These are phyloP conservation scores for Podaxis sp. DNA, from an alignment of 768 basidiomycete species.

Conservation along the genomic window DNA sequence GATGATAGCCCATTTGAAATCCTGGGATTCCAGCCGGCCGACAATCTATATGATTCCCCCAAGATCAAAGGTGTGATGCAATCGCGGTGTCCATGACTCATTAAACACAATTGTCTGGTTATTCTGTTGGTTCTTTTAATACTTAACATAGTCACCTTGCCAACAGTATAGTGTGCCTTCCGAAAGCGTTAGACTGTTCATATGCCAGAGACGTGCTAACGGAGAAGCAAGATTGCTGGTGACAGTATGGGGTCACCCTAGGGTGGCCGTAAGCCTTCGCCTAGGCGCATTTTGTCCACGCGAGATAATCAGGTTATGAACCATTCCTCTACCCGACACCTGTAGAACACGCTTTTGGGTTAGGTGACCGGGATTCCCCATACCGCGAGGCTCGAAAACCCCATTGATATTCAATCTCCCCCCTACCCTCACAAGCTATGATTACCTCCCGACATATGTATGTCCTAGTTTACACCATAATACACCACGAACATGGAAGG, in stretches of 20 bases:
- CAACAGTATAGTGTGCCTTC: slow-evolving; percentile 1
- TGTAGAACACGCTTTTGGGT: background rate
- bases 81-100: slow-evolving; percentile 2
- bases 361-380: background rate
- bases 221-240: background rate
- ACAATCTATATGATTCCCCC: background rate
- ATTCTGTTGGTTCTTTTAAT: slow-evolving; percentile 4
- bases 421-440: background rate
- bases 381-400: background rate
- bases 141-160: slow-evolving; percentile 7
- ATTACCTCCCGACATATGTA: background rate
- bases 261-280: background rate
- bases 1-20: background rate
- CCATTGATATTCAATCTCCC: slow-evolving; percentile 6
- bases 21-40: slow-evolving; percentile 4
- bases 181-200: slow-evolving; percentile 6
- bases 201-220: background rate
- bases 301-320: background rate
- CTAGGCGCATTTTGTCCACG: background rate
- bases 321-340: background rate
- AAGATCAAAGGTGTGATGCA: slow-evolving; percentile 1
- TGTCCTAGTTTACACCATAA: background rate
- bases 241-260: background rate
- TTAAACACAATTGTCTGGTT: background rate
- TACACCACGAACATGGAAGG: slow-evolving; percentile 10